Evolutionary conservation across 768 basidiomycete species (phyloP).

Genomic region (Zangia roseola): DNA sequence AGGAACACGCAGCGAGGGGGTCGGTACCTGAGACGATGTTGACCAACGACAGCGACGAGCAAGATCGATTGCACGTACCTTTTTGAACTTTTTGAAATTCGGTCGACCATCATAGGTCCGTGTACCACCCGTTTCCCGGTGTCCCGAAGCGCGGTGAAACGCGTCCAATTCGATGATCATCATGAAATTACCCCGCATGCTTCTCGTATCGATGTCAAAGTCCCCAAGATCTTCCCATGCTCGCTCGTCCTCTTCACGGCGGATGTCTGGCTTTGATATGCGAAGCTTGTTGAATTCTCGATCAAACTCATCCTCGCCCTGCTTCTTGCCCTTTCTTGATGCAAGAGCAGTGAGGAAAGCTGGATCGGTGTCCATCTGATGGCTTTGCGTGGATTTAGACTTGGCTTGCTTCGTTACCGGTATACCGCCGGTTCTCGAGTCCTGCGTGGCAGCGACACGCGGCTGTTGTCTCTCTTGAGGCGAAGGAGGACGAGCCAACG

Average conservation of each 20-base stretch:
- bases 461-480: constrained; percentile 1
- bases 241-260: constrained; percentile 44
- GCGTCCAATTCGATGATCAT: constrained; percentile 68
- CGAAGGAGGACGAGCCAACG: constrained; percentile 1
- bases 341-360: constrained; percentile 73
- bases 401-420: constrained; percentile 9
- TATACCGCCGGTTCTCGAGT: constrained; percentile 14
- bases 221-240: constrained; percentile 63
- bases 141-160: constrained; percentile 31
- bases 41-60: constrained; percentile 7
- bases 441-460: constrained; percentile 20
- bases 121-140: constrained; percentile 33
- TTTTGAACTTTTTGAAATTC: constrained; percentile 80
- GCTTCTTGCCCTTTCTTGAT: constrained; percentile 62
- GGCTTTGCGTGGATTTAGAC: neutral
- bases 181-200: constrained; percentile 77
- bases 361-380: constrained; percentile 53
- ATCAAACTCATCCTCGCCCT: constrained; percentile 66
- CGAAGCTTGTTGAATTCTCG: constrained; percentile 77
- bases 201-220: constrained; percentile 56
- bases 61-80: constrained; percentile 40
- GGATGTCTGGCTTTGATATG: constrained; percentile 63
- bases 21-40: constrained; percentile 26
- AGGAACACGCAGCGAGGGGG: constrained; percentile 28
- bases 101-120: constrained; percentile 42